Evolutionary conservation across 2,329 filamentous ascomycete species (phyloP).

Genomic region (Cladosporium sp.): DNA sequence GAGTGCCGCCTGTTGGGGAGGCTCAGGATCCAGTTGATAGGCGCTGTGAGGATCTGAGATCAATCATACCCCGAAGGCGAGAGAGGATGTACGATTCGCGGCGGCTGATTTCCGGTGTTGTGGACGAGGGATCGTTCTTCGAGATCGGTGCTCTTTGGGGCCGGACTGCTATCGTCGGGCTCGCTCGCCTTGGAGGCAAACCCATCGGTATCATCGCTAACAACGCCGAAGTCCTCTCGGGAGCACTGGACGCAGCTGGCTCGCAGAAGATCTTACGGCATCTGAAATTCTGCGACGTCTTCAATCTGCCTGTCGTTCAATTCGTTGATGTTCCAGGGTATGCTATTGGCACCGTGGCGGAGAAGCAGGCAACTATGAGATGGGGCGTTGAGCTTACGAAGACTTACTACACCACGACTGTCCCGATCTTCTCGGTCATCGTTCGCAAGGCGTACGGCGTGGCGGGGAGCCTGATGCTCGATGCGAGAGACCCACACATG

Average conservation of each 20-base stretch:
- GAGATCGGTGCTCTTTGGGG: slow-evolving; percentile 66
- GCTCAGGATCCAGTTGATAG: slow-evolving; percentile 53
- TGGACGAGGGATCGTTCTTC: slow-evolving; percentile 60
- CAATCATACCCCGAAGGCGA: slow-evolving; percentile 58
- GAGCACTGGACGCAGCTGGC: slow-evolving; percentile 59
- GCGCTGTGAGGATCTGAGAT: slow-evolving; percentile 51
- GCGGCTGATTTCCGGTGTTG: slow-evolving; percentile 57
- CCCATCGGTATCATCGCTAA: slow-evolving; percentile 61
- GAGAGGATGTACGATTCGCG: slow-evolving; percentile 62
- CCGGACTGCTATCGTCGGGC: slow-evolving; percentile 60
- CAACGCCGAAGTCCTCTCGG: slow-evolving; percentile 61
- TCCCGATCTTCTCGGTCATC: slow-evolving; percentile 64
- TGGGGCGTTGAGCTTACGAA: slow-evolving; percentile 63
- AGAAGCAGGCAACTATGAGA: slow-evolving; percentile 64
- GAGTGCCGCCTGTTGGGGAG: slow-evolving; percentile 50
- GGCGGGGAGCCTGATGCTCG: slow-evolving; percentile 64
- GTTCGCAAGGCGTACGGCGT: slow-evolving; percentile 63
- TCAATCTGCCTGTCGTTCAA: slow-evolving; percentile 64
- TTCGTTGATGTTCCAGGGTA: slow-evolving; percentile 65
- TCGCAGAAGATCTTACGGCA: slow-evolving; percentile 62
- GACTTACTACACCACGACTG: slow-evolving; percentile 63
- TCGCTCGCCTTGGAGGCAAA: slow-evolving; percentile 58
- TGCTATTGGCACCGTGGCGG: slow-evolving; percentile 63
- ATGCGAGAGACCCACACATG: slow-evolving; percentile 60
- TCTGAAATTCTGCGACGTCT: slow-evolving; percentile 64